Evolutionary conservation across 2,329 filamentous ascomycete genomes (phyloP), one percentile per base, ranked within the genome.

Genomic region (Penicillium sp.): DNA sequence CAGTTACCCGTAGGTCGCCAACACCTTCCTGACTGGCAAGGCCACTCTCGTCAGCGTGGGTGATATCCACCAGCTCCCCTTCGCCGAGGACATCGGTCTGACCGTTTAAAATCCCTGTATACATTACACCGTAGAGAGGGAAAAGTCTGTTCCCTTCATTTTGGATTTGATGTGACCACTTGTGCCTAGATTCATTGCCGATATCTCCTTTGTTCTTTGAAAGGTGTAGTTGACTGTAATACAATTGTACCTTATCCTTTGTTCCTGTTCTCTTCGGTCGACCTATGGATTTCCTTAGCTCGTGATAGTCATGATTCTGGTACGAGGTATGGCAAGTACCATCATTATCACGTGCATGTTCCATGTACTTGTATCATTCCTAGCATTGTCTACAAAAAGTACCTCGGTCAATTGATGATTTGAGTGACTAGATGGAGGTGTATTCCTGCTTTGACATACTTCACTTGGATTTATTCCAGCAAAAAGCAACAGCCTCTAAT

Each of bases 81-180:
- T 88, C 74, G 94, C 92, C 65, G 90, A 92, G 79, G 94, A 99
- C 74, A 82, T 99, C 75, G 95, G 93, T 68, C 85, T 99, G 73
- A 90, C 88, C 76, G 91, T 96, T 84, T 99, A 95, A 85, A 72
- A 56, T 47, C 61, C 48, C 55, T 72, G 69, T 71, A 72, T 68
- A 70, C 66, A 66, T 66, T 71, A 72, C 66, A 71, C 69, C 55
- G 66, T 69, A 71, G 68, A 72, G 64, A 66, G 65, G 67, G 64
- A 62, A 68, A 66, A 67, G 60, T 59, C 57, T 61, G 58, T 61
- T 62, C 61, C 62, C 66, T 61, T 60, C 55, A 52, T 57, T 62
- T 58, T 64, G 62, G 64, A 64, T 64, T 65, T 61, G 61, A 66
- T 65, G 59, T 66, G 64, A 65, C 63, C 60, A 67, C 59, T 64